Conservation (phyloP, 2,329 filamentous ascomycete species). For the Stagonosporopsis cucurbitacearum region DNA sequence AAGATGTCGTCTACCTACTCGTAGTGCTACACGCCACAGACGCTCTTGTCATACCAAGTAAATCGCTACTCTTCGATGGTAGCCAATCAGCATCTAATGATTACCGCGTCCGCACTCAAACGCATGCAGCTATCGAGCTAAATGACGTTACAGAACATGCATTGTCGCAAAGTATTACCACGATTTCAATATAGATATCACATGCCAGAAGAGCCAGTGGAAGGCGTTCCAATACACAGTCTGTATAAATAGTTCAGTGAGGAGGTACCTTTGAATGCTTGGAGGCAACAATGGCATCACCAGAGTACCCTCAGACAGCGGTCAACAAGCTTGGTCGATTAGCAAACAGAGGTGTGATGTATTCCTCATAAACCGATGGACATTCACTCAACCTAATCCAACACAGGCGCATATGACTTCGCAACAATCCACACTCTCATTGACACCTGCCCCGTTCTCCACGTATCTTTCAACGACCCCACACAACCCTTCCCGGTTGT, state of each 20-base stretch:
- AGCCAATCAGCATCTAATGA: constrained; percentile 8
- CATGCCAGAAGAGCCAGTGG: not conserved
- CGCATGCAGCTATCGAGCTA: not conserved
- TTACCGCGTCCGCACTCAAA: not conserved
- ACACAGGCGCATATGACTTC: constrained; percentile 43
- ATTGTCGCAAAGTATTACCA: constrained; percentile 13
- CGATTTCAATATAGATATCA: not conserved
- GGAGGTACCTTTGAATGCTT: not conserved
- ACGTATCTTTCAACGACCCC: constrained; percentile 46
- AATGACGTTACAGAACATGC: not conserved
- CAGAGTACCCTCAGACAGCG: constrained; percentile 34
- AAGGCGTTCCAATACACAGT: not conserved
- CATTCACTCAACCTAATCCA: not conserved
- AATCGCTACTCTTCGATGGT: not conserved
- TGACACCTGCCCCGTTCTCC: constrained; percentile 41
- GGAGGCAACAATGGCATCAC: constrained; percentile 18
- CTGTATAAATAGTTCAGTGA: not conserved
- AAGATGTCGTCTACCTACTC: not conserved
- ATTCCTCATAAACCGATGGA: not conserved
- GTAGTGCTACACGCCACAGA: not conserved
- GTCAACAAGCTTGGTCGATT: constrained; percentile 40
- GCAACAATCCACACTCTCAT: constrained; percentile 44
- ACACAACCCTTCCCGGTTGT: constrained; percentile 62
- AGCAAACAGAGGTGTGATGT: constrained; percentile 33
- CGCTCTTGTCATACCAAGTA: constrained; percentile 1